These are phyloP conservation scores for Candida suzukii DNA, from an alignment of 805 yeast species.

Conservation along the genomic window DNA sequence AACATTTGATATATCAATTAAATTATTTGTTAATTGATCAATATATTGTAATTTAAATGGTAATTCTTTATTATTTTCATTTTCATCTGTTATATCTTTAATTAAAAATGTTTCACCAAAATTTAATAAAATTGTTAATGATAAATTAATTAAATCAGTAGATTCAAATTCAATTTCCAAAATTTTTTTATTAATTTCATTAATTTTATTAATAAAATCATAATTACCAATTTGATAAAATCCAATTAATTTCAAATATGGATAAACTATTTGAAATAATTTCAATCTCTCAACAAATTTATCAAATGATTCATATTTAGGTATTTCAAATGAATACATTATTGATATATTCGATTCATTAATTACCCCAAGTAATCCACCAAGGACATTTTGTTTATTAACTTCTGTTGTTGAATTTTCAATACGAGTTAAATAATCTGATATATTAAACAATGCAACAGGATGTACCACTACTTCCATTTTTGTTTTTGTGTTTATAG, in stretches of 20 bases:
- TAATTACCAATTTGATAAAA: not conserved
- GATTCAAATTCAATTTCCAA: too few relatives aligned
- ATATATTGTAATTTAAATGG: too few relatives aligned
- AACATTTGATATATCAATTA: too few relatives aligned
- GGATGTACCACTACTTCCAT: conserved; percentile 1
- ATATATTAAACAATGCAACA: not conserved
- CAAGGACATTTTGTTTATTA: not conserved
- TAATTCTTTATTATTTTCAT: too few relatives aligned
- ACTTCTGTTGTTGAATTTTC: not conserved
- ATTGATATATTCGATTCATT: not conserved
- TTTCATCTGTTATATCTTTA: too few relatives aligned
- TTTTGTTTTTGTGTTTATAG: too few relatives aligned
- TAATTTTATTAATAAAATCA: too few relatives aligned
- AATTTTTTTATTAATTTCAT: too few relatives aligned
- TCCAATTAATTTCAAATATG: not conserved
- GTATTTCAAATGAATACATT: conserved; percentile 1
- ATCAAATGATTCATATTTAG: not conserved
- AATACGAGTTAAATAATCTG: not conserved
- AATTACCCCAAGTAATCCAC: not conserved
- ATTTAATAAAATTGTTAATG: too few relatives aligned
- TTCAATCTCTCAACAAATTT: not conserved
- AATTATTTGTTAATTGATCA: too few relatives aligned
- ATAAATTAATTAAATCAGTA: not conserved
- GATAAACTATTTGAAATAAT: not conserved
- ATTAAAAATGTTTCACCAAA: too few relatives aligned